These are phyloP conservation scores for Sporothrix euskadiensis DNA, from an alignment of 2,329 filamentous ascomycete genomes.

Conservation along the genomic window DNA sequence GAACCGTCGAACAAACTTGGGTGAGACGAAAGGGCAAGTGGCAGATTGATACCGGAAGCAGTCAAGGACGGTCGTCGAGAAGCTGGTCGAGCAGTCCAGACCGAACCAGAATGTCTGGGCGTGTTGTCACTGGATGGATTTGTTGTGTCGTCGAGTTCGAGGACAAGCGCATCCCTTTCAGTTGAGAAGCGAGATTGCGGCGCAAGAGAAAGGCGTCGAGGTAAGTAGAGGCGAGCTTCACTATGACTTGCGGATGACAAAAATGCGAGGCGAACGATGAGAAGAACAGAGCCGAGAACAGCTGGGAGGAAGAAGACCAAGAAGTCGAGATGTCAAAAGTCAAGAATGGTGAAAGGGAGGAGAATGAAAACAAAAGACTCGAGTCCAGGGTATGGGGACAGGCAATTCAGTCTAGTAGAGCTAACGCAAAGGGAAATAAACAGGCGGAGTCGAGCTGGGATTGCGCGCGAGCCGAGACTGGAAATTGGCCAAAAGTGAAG, in stretches of 20 bases:
- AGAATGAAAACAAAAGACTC: slow-evolving; percentile 7
- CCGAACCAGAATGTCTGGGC: not conserved
- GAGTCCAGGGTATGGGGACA: not conserved
- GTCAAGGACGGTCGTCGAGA: not conserved
- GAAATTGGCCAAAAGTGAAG: not conserved
- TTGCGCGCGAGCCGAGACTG: not conserved
- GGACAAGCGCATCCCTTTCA: not conserved
- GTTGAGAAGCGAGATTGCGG: not conserved
- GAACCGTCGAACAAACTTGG: not conserved
- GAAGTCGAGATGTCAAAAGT: not conserved
- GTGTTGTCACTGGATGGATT: not conserved
- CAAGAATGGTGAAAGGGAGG: not conserved
- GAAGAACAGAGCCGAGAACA: not conserved
- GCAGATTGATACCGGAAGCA: not conserved
- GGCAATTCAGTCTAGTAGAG: not conserved
- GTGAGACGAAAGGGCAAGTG: not conserved
- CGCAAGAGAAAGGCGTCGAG: not conserved
- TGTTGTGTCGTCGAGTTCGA: not conserved
- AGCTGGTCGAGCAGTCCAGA: no score
- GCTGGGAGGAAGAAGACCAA: slow-evolving; percentile 4
- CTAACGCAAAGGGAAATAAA: slow-evolving; percentile 14
- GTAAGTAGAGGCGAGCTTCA: not conserved
- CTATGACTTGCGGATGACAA: not conserved
- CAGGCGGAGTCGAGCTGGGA: not conserved
- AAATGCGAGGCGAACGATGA: not conserved